These are phyloP conservation scores for Physocladia obscura DNA, from an alignment of 192 early-diverging fungal genomes.

Conservation along the genomic window DNA sequence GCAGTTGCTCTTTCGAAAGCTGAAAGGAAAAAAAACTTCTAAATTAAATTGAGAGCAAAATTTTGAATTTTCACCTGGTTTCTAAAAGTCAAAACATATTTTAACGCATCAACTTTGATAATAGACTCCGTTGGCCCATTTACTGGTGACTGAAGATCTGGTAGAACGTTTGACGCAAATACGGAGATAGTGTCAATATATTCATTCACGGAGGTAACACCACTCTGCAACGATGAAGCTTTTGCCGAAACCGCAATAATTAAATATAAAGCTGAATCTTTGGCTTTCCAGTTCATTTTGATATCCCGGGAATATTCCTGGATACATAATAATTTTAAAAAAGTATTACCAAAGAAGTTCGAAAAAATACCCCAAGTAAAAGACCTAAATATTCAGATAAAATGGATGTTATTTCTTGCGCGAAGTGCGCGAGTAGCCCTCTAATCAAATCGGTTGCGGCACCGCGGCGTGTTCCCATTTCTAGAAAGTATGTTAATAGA, in stretches of 20 bases:
- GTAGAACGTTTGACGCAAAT: constrained; percentile 78
- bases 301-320: constrained; percentile 73
- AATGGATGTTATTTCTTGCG: constrained; percentile 79
- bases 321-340: neutral
- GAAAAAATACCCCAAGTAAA: constrained; percentile 34
- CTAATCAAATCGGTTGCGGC: constrained; percentile 89
- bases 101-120: constrained; percentile 92
- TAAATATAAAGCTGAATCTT: constrained; percentile 93
- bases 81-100: constrained; percentile 91
- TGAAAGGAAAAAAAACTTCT: constrained; percentile 24
- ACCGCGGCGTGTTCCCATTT: constrained; percentile 88
- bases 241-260: constrained; percentile 85
- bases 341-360: neutral
- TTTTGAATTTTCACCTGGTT: constrained; percentile 60
- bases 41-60: neutral
- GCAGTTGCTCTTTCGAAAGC: constrained; percentile 77
- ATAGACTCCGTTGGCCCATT: constrained; percentile 74
- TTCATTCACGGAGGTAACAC: constrained; percentile 82
- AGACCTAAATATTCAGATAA: constrained; percentile 66
- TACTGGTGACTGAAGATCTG: constrained; percentile 74
- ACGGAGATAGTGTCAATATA: constrained; percentile 81
- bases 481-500: constrained; percentile 34
- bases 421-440: constrained; percentile 86
- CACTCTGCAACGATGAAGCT: constrained; percentile 72
- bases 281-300: constrained; percentile 81